A percentile compares a stretch with the other conserved stretches of the same genome.
Evolutionary conservation across 2,329 filamentous ascomycete genomes (phyloP).

Genomic region (Pestalotiopsis fici): DNA sequence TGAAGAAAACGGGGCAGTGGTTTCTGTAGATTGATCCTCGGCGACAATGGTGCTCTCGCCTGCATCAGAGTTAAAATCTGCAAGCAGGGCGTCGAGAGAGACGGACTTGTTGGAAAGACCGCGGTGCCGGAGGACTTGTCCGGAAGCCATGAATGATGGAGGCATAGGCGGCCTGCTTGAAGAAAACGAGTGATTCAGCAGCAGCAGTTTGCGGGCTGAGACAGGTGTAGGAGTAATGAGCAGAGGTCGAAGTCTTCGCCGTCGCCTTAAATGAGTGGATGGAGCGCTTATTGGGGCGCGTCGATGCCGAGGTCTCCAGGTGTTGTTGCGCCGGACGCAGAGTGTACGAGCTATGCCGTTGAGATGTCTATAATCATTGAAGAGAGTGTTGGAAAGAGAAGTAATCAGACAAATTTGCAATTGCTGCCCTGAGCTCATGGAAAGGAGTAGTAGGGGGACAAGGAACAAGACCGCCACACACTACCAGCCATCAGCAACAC

Average conservation of each 20-base stretch:
- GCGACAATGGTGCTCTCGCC: conserved; percentile 9
- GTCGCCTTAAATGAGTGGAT: conserved; percentile 24
- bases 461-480: conserved; percentile 18
- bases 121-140: conserved; percentile 23
- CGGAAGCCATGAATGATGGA: conserved; percentile 26
- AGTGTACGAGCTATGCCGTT: conserved; percentile 23
- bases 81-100: conserved; percentile 27
- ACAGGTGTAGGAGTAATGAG: conserved; percentile 11
- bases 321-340: conserved; percentile 25
- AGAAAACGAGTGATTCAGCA: conserved; percentile 12
- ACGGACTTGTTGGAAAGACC: conserved; percentile 19
- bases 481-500: conserved; percentile 24
- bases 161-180: conserved; percentile 11
- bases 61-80: conserved; percentile 20
- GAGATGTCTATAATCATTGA: conserved; percentile 23
- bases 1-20: conserved; percentile 12
- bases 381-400: conserved; percentile 29
- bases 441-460: conserved; percentile 20
- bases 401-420: conserved; percentile 31
- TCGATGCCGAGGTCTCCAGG: conserved; percentile 25
- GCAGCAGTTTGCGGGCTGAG: conserved; percentile 4
- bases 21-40: conserved; percentile 15
- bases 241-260: conserved; percentile 16
- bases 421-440: conserved; percentile 31
- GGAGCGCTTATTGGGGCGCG: conserved; percentile 20